Percentiles rank a stretch among this genome's conserved stretches.
These are phyloP conservation scores for Uronychia setigera DNA, from an alignment of 73 alveolate species.

Conservation along the genomic window DNA sequence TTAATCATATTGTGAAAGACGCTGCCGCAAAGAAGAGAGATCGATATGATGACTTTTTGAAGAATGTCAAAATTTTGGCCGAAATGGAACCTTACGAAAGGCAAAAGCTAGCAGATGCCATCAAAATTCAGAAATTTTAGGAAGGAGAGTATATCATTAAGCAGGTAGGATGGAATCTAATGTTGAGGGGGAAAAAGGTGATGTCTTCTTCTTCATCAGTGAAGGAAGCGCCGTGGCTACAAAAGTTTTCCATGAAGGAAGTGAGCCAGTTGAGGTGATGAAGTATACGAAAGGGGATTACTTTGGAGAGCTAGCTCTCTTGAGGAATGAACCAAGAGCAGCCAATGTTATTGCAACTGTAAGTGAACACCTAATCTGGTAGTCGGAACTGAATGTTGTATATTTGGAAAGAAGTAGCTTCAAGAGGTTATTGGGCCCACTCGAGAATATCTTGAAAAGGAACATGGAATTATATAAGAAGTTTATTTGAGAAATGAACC, in stretches of 20 bases:
- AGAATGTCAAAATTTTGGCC: constrained; percentile 41
- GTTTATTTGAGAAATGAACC: constrained; percentile 39
- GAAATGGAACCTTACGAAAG: constrained; percentile 97
- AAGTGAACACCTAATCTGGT: not conserved
- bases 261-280: constrained; percentile 67
- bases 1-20: constrained; percentile 80
- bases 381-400: not conserved
- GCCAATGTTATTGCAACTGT: constrained; percentile 73
- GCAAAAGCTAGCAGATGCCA: constrained; percentile 97
- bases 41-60: constrained; percentile 33
- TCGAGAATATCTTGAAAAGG: constrained; percentile 78
- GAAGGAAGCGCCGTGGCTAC: constrained; percentile 81
- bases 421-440: constrained; percentile 88
- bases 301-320: constrained; percentile 82
- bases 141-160: constrained; percentile 85
- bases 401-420: constrained; percentile 61
- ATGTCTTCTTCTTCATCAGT: constrained; percentile 74
- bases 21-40: constrained; percentile 68
- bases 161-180: no score
- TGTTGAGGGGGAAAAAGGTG: constrained; percentile 92
- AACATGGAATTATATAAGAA: constrained; percentile 77
- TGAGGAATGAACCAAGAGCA: constrained; percentile 86
- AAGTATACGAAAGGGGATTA: constrained; percentile 69
- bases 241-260: constrained; percentile 64
- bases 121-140: constrained; percentile 85